Evolutionary conservation across 2,329 filamentous ascomycete genomes (phyloP).

Genomic region (Plectosphaerella sp.): DNA sequence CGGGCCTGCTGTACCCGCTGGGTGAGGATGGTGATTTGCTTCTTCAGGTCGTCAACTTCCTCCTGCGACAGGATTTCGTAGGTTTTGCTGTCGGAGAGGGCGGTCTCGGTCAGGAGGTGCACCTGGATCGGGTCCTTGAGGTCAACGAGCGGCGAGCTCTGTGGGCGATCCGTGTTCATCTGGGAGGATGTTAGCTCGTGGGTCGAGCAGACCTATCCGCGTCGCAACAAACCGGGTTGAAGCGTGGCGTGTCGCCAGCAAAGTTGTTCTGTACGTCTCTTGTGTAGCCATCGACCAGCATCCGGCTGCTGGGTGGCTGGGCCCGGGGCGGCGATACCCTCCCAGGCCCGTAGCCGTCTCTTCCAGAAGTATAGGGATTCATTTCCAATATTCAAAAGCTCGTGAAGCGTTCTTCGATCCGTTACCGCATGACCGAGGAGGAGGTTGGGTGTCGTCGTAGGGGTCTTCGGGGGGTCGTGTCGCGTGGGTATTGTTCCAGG

Average conservation of each 20-base stretch:
- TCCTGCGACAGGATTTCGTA: slow-evolving; percentile 87
- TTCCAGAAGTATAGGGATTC: slow-evolving; percentile 32
- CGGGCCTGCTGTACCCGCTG: slow-evolving; percentile 78
- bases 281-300: slow-evolving; percentile 55
- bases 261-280: slow-evolving; percentile 50
- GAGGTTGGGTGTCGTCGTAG: too few relatives aligned
- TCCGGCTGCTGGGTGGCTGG: slow-evolving; percentile 38
- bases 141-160: slow-evolving; percentile 55
- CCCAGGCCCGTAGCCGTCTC: slow-evolving; percentile 27
- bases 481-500: not conserved
- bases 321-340: slow-evolving; percentile 23
- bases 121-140: slow-evolving; percentile 73
- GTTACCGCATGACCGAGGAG: too few relatives aligned
- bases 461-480: too few relatives aligned
- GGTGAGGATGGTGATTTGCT: slow-evolving; percentile 68
- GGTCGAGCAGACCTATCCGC: not conserved
- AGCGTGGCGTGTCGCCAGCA: slow-evolving; percentile 47
- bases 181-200: slow-evolving; percentile 17
- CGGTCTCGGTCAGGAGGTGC: slow-evolving; percentile 90
- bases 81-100: slow-evolving; percentile 78
- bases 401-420: too few relatives aligned
- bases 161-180: slow-evolving; percentile 46
- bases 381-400: slow-evolving; percentile 17
- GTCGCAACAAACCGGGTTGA: slow-evolving; percentile 49
- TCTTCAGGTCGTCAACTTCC: slow-evolving; percentile 88